Evolutionary conservation across 192 early-diverging fungal genomes (phyloP), one percentile per base, ranked within the genome.

Genomic region (Pilobolus umbonatus): DNA sequence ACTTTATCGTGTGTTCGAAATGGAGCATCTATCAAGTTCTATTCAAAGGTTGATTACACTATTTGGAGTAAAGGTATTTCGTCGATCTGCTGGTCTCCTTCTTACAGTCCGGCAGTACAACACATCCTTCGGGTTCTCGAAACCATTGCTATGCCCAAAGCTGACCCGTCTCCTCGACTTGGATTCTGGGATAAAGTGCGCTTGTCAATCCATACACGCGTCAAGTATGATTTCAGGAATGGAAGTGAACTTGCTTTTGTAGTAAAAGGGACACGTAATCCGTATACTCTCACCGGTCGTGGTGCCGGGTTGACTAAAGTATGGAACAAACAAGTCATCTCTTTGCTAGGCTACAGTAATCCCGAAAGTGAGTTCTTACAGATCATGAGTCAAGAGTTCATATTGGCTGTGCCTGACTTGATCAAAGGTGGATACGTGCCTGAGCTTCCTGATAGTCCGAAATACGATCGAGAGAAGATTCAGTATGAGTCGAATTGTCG

Each of bases 161-260:
- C 55, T 2, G 69, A 71, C 24, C 73, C 65, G 1, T 71, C 69
- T 6, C 61, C 65, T 10, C 45, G 35, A 2, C 26, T 71, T 17
- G 65, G 73, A 15, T 60, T 67, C 39, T 71, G 69, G 69, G 65
- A 71, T 22, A 70, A 71, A 24, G 38, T 75, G 5, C 43, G 69
- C 7, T 31, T 75, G 0, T 57, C 57, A 36, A 47, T 71, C 22
- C 73, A 75, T 31, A 29, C 66, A 15, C 43, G 47, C 35, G 55
- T 51, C 6, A 36, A 19, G 21, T 51, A 67, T 4, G 26, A 45
- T 5, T 69, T 69, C 31, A 32, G 45, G 1, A 65, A 65, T 24
- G 35, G 36, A 12, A 62, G 71, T 1, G 57, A 64, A 42, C 35
- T 75, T 3, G 60, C 50, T 14, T 48, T 71, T 47, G 59, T 64